Evolutionary conservation across 768 basidiomycete genomes (phyloP).

Genomic region (Tubosaeta sp.): DNA sequence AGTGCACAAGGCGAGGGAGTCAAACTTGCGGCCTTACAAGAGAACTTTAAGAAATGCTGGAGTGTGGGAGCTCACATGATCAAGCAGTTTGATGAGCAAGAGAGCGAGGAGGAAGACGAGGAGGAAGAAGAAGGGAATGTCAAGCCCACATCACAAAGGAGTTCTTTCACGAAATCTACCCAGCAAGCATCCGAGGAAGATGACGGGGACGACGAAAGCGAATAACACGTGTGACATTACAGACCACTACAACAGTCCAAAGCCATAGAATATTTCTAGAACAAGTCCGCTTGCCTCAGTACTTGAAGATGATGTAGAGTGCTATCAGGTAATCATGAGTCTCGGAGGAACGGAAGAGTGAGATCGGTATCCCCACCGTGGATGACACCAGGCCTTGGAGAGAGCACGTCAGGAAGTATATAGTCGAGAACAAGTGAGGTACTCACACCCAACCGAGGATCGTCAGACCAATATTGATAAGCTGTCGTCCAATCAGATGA

Average conservation of each 20-base stretch:
- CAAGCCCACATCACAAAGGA: background rate
- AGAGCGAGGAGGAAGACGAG: slow-evolving; percentile 44
- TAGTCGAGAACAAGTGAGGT: background rate
- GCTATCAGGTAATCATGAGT: slow-evolving; percentile 40
- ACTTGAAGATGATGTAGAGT: slow-evolving; percentile 78
- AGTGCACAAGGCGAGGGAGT: slow-evolving; percentile 50
- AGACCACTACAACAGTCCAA: slow-evolving; percentile 8
- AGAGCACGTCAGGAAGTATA: slow-evolving; percentile 9
- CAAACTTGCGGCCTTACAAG: slow-evolving; percentile 37
- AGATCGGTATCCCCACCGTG: slow-evolving; percentile 42
- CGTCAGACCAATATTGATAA: slow-evolving; percentile 80
- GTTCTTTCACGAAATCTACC: background rate
- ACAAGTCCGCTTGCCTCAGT: too few relatives aligned
- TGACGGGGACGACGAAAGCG: slow-evolving; percentile 5
- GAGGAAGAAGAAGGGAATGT: slow-evolving; percentile 18
- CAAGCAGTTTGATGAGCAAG: slow-evolving; percentile 76
- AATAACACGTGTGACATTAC: slow-evolving; percentile 9
- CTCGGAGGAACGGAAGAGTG: background rate
- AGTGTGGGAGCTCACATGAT: slow-evolving; percentile 69
- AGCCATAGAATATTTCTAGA: background rate
- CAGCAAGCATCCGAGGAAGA: slow-evolving; percentile 1
- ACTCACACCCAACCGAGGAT: slow-evolving; percentile 74
- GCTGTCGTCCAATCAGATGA: slow-evolving; percentile 11
- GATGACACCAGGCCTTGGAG: slow-evolving; percentile 66
- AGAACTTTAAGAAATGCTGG: slow-evolving; percentile 68